Percentiles rank a stretch among this genome's conserved stretches.
Evolutionary conservation across 1,284 basidiomycete species (phyloP).

Genomic region (Pseudozyma thailandica): DNA sequence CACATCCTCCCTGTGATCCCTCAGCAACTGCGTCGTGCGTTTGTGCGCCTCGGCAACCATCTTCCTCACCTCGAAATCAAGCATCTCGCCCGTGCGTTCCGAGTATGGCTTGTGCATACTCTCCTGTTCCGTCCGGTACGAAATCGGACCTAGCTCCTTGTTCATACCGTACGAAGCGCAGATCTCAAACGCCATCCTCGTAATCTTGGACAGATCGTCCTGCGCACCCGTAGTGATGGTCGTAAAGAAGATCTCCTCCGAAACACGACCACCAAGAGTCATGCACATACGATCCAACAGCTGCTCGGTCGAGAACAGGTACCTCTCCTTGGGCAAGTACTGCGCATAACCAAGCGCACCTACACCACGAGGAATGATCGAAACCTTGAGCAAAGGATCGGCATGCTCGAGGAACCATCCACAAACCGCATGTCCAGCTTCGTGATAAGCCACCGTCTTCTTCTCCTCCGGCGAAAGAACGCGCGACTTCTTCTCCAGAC

Average conservation of each 20-base stretch:
- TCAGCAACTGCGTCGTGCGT: slow-evolving; percentile 84
- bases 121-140: slow-evolving; percentile 89
- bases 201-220: slow-evolving; percentile 97
- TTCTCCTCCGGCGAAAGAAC: slow-evolving; percentile 96
- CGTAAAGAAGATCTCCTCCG: slow-evolving; percentile 98
- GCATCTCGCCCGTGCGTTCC: slow-evolving; percentile 93
- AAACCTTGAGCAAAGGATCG: slow-evolving; percentile 95
- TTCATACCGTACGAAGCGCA: slow-evolving; percentile 83
- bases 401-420: slow-evolving; percentile 99
- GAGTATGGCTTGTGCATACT: slow-evolving; percentile 97
- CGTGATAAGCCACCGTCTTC: slow-evolving; percentile 98
- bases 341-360: slow-evolving; percentile 95
- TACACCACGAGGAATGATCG: slow-evolving; percentile 95
- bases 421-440: slow-evolving; percentile 97
- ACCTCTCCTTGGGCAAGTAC: slow-evolving; percentile 95
- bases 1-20: slow-evolving; percentile 84
- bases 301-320: slow-evolving; percentile 93
- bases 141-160: slow-evolving; percentile 89
- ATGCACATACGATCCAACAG: slow-evolving; percentile 96
- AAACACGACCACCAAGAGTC: slow-evolving; percentile 97
- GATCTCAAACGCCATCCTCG: slow-evolving; percentile 94
- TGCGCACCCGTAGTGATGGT: slow-evolving; percentile 96
- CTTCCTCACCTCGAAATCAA: slow-evolving; percentile 88
- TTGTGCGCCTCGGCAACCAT: slow-evolving; percentile 91
- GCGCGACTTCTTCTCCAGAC: slow-evolving; percentile 92